Base-by-base conservation (phyloP, 306 rosid species). In the Oxytropis ochrocephala region DNA sequence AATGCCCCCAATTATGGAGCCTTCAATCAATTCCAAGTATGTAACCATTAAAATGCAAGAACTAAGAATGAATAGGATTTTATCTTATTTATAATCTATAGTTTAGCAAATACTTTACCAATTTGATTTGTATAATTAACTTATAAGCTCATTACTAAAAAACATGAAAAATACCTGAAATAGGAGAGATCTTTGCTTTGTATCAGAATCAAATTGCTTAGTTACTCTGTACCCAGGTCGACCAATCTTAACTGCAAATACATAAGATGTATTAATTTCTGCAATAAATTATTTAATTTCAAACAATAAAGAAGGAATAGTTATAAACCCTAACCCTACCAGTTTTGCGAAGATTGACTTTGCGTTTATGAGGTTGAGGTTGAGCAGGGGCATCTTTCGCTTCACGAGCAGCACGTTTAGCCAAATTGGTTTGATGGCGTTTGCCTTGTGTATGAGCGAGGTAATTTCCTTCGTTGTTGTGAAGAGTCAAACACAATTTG, bases 401-500 rank as follows among this genome's bases (percentile, higher is more conserved):
- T 65, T 94, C 99, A 9, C 97, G 97, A 21, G 99, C 96, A 0
- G 96, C 97, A 58, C 99, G 79, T 67, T 94, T 94, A 0, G 97
- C 99, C 75, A 94, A 79, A 78, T 94, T 94, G 32, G 96, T 94
- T 69, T 94, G 97, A 64, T 94, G 99, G 17, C 97, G 89, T 73
- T 94, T 94, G 1, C 99, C 99, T 75, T 94, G 99, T 3, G 96
- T 94, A 72, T 88, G 99, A 8, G 97, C 99, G 83, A 94, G 80
- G 89, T 94, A 94, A 78, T 94, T 94, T 9, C 97, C 97, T 78
- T 94, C 99, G 75, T 94, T 94, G 79, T 91, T 94, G 83, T 91
- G 99, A 9, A 94, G 79, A 65, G 99, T 94, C 48, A 94, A 66
- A 66, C 99, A 94, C 44, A 94, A 95, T 71, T 88, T 94, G 82